Evolutionary conservation across 78 protist species (phyloP).

Genomic region (Dictyostelium firmibasis): DNA sequence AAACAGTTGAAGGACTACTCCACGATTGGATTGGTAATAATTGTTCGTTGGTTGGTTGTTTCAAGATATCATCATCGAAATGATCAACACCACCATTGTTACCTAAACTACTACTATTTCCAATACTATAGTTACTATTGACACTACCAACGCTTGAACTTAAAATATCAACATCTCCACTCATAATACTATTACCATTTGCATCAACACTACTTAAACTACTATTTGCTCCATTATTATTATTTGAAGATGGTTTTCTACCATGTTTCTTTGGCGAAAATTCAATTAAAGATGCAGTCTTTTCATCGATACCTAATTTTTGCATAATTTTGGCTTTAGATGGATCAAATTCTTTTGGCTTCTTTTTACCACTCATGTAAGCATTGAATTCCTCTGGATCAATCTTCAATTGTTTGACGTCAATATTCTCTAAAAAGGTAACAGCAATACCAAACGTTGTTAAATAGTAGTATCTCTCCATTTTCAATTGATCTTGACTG

Average conservation of each 20-base stretch:
- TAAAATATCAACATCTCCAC: background rate
- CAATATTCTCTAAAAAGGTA: conserved; percentile 72
- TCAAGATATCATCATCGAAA: background rate
- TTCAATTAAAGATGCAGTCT: background rate
- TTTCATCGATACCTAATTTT: conserved; percentile 42
- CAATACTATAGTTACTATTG: background rate
- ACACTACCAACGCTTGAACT: conserved; percentile 13
- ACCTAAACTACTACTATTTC: background rate
- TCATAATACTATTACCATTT: background rate
- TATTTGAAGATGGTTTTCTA: background rate
- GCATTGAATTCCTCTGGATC: conserved; percentile 65
- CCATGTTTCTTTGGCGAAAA: conserved; percentile 20
- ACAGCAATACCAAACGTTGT: conserved; percentile 82
- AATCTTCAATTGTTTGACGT: conserved; percentile 57
- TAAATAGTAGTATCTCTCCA: conserved; percentile 80
- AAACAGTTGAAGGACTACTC: background rate
- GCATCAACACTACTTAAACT: background rate
- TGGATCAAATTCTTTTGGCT: background rate
- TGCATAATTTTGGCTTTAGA: conserved; percentile 68
- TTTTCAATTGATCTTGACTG: conserved; percentile 20
- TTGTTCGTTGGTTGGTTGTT: background rate
- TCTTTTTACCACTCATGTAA: conserved; percentile 46
- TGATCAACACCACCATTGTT: background rate
- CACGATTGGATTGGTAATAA: background rate
- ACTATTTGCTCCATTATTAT: background rate